Evolutionary conservation across 495 filamentous ascomycete species (phyloP), one percentile per base, ranked within the genome.

Genomic region (Aspergillus leporis): DNA sequence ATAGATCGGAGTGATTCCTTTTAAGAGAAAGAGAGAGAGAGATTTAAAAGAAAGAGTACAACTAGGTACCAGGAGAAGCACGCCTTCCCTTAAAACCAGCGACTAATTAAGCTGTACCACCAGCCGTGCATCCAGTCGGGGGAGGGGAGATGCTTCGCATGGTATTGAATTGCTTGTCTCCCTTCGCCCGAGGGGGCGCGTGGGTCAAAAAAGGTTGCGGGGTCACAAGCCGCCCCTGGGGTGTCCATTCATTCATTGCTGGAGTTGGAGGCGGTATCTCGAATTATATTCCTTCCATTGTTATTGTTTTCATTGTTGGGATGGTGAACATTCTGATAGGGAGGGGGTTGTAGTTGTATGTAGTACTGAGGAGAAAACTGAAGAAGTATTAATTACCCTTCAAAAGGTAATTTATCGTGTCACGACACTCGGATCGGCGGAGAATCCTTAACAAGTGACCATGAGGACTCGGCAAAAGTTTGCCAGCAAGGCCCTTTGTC

Each of bases 171-270:
- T 38, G 30, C 28, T 58, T 55, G 45, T 49, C 64, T 73, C 68
- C 70, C 63, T 73, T 73, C 65, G 62, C 51, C 70, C 68, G 66
- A 68, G 67, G 64, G 63, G 66, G 65, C 25, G 25, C 60, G 64
- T 45, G 41, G 57, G 49, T 58, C 51, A 45, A 53, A 28, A n/a
- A 6, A 60, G 53, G 18, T 52, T 56, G 61, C 58, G 61, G 59
- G 61, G 56, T 60, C 60, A 40, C 38, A 53, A 61, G 58, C 3
- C n/a, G n/a, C n/a, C n/a, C n/a, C 10, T 16, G 8, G 38, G 38
- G 12, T n/a, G 10, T 12, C 12, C 38, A 5, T 41, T 41, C 3
- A 3, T 12, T 2, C 38, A 5, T 41, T 41, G 38, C 13, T 3
- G 14, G 10, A 14, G 6, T 38, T 8, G 34, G 38, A 41, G 38